These are phyloP conservation scores for Gaeumannomyces sp. DNA, from an alignment of 2,329 filamentous ascomycete genomes.

Conservation along the genomic window DNA sequence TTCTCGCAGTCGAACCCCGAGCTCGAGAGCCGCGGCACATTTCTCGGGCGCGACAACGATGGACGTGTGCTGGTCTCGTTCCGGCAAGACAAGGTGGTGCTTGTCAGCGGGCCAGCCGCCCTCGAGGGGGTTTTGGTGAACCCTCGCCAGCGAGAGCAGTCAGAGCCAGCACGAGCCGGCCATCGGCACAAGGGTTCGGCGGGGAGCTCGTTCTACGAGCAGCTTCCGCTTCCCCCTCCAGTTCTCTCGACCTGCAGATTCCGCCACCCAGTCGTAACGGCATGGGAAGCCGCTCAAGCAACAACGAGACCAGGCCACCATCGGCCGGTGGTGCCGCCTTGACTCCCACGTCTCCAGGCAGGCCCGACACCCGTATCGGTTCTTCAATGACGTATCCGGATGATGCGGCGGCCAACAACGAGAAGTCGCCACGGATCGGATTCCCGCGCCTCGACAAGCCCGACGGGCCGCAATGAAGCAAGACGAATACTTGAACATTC, in stretches of 20 bases:
- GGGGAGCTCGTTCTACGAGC: not conserved
- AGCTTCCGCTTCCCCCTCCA: too few relatives aligned
- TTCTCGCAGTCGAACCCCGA: conserved; percentile 5
- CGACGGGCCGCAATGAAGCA: not conserved
- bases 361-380: too few relatives aligned
- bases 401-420: too few relatives aligned
- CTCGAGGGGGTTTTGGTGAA: not conserved
- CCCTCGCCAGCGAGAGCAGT: not conserved
- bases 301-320: too few relatives aligned
- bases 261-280: too few relatives aligned
- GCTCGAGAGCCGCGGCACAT: conserved; percentile 7
- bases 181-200: conserved; percentile 1
- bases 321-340: too few relatives aligned
- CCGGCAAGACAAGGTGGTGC: conserved; percentile 5
- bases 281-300: too few relatives aligned
- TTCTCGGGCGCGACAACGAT: not conserved
- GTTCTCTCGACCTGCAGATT: too few relatives aligned
- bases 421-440: not conserved
- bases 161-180: not conserved
- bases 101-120: not conserved
- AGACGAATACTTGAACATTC: not conserved
- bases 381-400: too few relatives aligned
- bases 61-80: conserved; percentile 9
- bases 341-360: too few relatives aligned
- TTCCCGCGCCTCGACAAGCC: not conserved